Conservation (phyloP, 345 rosid species). For the Pseudoturritis turrita region DNA sequence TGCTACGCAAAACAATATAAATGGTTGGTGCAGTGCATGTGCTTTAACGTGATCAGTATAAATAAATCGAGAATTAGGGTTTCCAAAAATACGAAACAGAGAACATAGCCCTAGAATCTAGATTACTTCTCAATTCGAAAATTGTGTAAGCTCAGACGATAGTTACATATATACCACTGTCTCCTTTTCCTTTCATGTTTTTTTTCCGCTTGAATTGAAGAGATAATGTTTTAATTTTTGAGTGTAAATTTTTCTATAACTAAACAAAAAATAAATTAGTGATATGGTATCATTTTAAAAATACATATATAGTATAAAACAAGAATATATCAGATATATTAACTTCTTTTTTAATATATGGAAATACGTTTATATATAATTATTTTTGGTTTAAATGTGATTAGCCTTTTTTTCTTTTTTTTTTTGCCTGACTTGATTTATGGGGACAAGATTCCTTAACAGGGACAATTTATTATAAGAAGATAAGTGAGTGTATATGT, state of each 20-base stretch:
- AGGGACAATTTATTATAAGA: slow-evolving; percentile 12
- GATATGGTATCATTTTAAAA: neutral
- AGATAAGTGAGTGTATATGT: neutral
- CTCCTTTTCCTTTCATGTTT: neutral
- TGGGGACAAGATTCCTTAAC: slow-evolving; percentile 30
- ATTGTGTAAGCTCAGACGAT: neutral
- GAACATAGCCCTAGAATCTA: slow-evolving; percentile 3
- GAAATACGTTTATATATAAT: neutral
- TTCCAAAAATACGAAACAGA: slow-evolving; percentile 3
- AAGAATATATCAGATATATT: too few relatives aligned
- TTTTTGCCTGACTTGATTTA: neutral
- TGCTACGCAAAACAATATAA: neutral
- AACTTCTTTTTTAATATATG: too few relatives aligned
- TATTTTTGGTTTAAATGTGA: neutral
- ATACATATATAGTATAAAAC: too few relatives aligned
- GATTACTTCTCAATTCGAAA: neutral
- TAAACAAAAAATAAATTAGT: neutral
- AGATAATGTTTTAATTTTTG: neutral
- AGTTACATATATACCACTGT: neutral
- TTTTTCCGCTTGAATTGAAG: neutral
- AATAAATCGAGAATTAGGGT: slow-evolving; percentile 14
- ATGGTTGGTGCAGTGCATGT: slow-evolving; percentile 19
- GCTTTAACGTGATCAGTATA: slow-evolving; percentile 14
- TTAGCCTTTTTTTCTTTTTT: neutral
- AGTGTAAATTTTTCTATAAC: neutral